Percentiles rank a stretch among this genome's conserved stretches.
phyloP scores from a whole-genome alignment of 441 rosid genomes.

The Erodium chrysanthum region DNA sequence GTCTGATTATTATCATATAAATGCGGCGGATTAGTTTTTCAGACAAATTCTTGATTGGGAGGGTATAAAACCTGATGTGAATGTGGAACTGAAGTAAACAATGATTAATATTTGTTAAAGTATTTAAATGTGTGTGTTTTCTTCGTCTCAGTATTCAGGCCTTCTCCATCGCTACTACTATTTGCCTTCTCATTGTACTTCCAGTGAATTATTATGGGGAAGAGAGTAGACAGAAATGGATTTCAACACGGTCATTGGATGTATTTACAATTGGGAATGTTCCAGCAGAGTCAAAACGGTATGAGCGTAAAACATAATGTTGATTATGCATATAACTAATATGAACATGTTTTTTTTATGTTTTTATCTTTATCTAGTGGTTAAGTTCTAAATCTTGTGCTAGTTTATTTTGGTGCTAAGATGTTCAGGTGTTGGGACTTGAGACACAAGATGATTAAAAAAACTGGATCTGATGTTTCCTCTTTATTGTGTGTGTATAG shows the following conservation, averaged over 20 bases:
- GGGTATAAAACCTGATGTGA: background rate
- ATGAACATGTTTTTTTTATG: background rate
- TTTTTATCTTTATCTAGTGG: background rate
- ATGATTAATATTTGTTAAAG: too few species aligned
- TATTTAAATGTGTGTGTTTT: slow-evolving; percentile 7
- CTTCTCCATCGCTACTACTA: slow-evolving; percentile 60
- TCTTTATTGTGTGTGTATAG: background rate
- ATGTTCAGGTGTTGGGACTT: background rate
- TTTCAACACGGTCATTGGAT: slow-evolving; percentile 48
- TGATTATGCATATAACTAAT: background rate
- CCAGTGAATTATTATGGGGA: slow-evolving; percentile 80
- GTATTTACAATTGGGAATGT: slow-evolving; percentile 78
- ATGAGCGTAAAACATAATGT: slow-evolving; percentile 18
- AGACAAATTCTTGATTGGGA: background rate
- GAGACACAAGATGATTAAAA: background rate
- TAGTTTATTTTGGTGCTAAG: background rate
- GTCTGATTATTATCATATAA: background rate
- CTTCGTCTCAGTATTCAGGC: slow-evolving; percentile 54
- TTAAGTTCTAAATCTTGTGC: background rate
- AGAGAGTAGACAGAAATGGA: slow-evolving; percentile 44
- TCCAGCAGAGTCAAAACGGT: slow-evolving; percentile 69
- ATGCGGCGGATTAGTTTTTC: background rate
- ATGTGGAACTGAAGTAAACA: background rate
- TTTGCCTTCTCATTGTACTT: slow-evolving; percentile 60
- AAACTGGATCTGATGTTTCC: background rate